phyloP scores from a whole-genome alignment of 2,329 filamentous ascomycete species.

The Cladorrhinum sp. region DNA sequence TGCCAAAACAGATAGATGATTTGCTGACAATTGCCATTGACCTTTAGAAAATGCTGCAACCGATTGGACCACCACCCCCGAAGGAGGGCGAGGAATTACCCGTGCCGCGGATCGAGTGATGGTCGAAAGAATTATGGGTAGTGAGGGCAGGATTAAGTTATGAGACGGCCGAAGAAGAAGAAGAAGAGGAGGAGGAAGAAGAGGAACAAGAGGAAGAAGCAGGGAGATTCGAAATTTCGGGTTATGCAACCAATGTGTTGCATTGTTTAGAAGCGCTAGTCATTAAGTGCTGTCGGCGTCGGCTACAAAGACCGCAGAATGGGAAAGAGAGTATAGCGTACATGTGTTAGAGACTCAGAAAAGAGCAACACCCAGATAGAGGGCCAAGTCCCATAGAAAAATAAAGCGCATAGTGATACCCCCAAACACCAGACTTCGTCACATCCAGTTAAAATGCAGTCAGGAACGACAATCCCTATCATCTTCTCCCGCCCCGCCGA shows the following conservation, averaged over 20 bases:
- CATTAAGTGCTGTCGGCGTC: neutral
- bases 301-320: too few relatives aligned
- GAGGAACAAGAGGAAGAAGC: neutral
- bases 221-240: neutral
- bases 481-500: conserved; percentile 15
- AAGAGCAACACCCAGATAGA: neutral
- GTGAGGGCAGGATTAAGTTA: too few relatives aligned
- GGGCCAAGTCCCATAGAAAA: conserved; percentile 4
- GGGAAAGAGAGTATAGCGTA: neutral
- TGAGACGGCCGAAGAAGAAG: neutral
- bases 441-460: conserved; percentile 3
- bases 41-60: conserved; percentile 64
- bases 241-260: neutral
- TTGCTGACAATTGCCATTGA: neutral
- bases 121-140: neutral
- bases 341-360: neutral
- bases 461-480: conserved; percentile 16
- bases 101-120: neutral
- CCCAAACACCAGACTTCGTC: conserved; percentile 1
- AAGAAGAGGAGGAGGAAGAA: neutral
- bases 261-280: neutral
- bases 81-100: conserved; percentile 45
- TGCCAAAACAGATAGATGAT: neutral
- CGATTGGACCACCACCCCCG: conserved; percentile 55
- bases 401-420: conserved; percentile 15